Percentiles rank a stretch among this genome's conserved stretches.
These are phyloP conservation scores for Dentiscutata heterogama DNA, from an alignment of 371 early-diverging fungal genomes.

Conservation along the genomic window DNA sequence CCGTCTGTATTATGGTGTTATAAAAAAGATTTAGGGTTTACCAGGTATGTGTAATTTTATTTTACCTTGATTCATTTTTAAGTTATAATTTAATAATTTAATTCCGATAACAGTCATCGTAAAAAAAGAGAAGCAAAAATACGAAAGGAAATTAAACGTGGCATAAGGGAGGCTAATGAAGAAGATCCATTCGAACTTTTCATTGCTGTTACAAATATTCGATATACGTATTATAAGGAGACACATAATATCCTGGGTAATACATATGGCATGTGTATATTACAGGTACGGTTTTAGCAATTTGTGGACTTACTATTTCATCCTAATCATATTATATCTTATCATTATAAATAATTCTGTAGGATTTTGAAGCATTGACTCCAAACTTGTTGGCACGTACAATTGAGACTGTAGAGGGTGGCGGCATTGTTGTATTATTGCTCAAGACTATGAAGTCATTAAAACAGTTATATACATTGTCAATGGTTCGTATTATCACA, in stretches of 20 bases:
- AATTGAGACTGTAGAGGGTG: constrained; percentile 99
- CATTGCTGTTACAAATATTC: constrained; percentile 93
- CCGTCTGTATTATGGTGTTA: constrained; percentile 99
- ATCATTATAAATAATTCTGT: constrained; percentile 3
- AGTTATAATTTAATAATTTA: neutral
- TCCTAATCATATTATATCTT: neutral
- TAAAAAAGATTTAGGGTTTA: constrained; percentile 97
- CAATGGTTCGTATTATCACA: constrained; percentile 75
- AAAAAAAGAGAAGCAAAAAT: constrained; percentile 97
- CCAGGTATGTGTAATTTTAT: constrained; percentile 58
- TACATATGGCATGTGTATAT: constrained; percentile 98
- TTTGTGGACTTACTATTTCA: constrained; percentile 1
- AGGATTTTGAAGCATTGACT: constrained; percentile 98
- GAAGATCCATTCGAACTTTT: constrained; percentile 98
- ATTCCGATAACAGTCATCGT: constrained; percentile 76
- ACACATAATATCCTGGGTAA: constrained; percentile 98
- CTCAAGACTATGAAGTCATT: constrained; percentile 94
- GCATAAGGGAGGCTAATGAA: constrained; percentile 88
- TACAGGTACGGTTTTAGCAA: constrained; percentile 72
- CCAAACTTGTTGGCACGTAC: constrained; percentile 98
- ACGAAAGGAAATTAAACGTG: constrained; percentile 90
- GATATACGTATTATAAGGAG: constrained; percentile 99
- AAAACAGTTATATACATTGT: constrained; percentile 97
- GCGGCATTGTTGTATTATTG: constrained; percentile 96
- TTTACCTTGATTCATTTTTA: no score